Evolutionary conservation across 495 filamentous ascomycete species (phyloP).

Genomic region (Tuber brumale): DNA sequence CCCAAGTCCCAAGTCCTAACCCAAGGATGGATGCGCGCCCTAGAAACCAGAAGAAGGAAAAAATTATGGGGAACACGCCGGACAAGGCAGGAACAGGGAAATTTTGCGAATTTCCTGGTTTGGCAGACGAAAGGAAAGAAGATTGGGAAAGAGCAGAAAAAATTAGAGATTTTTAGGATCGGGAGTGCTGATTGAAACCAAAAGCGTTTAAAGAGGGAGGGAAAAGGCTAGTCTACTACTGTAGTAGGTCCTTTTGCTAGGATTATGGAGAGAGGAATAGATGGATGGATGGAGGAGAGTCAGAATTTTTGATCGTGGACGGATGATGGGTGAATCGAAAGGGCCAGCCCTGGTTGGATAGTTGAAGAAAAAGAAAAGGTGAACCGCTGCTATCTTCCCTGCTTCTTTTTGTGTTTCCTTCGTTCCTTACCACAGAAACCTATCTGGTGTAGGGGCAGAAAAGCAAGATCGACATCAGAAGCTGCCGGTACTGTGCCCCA

Average conservation of each 20-base stretch:
- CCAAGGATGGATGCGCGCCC: background rate
- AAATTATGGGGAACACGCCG: background rate
- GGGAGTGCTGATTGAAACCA: conserved; percentile 4
- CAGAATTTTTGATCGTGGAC: conserved; percentile 1
- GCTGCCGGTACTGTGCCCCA: background rate
- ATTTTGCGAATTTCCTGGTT: background rate
- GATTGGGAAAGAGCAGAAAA: background rate
- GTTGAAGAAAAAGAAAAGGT: background rate
- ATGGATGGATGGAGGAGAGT: conserved; percentile 42
- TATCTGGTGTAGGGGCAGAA: background rate
- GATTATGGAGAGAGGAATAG: conserved; percentile 32
- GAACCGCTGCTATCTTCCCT: conserved; percentile 1
- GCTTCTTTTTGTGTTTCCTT: background rate
- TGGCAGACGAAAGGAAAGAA: background rate
- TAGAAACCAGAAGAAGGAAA: conserved; percentile 1
- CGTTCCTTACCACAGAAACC: conserved; percentile 3
- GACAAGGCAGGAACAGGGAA: background rate
- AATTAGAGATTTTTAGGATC: background rate
- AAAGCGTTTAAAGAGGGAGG: conserved; percentile 31
- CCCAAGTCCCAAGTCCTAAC: conserved; percentile 1
- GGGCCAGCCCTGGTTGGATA: background rate
- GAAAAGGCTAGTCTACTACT: conserved; percentile 34
- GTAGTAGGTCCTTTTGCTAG: conserved; percentile 41
- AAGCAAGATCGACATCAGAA: background rate
- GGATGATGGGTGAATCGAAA: background rate